These are phyloP conservation scores for Trichoderma harzianum DNA, from an alignment of 2,329 filamentous ascomycete genomes.

Conservation along the genomic window DNA sequence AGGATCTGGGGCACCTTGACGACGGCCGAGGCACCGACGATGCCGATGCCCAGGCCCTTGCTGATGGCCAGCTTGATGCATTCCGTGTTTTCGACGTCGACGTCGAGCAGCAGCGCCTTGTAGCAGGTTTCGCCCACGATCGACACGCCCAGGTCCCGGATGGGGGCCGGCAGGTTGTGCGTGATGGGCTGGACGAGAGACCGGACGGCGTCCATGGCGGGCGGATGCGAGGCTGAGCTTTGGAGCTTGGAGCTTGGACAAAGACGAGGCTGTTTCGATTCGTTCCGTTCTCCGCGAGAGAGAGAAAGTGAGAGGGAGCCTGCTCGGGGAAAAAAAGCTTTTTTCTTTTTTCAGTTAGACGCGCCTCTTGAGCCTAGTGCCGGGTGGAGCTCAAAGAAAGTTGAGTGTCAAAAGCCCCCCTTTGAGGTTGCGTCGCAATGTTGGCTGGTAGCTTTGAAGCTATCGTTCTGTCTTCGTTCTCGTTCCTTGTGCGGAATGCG, in stretches of 20 bases:
- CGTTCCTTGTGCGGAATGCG: background rate
- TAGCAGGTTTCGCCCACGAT: conserved; percentile 85
- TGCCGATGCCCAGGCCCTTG: conserved; percentile 89
- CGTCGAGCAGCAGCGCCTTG: conserved; percentile 76
- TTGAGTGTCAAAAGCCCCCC: background rate
- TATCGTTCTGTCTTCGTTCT: background rate
- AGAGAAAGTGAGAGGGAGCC: background rate
- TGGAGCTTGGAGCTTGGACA: background rate
- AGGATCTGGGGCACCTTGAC: conserved; percentile 97
- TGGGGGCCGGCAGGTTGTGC: conserved; percentile 67
- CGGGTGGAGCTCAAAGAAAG: background rate
- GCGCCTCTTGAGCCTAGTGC: background rate
- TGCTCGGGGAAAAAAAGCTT: background rate
- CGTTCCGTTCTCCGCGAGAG: background rate
- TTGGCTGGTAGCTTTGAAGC: background rate
- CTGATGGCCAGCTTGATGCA: conserved; percentile 89
- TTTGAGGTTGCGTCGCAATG: background rate
- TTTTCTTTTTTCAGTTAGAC: background rate
- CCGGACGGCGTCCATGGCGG: conserved; percentile 58
- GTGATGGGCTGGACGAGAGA: conserved; percentile 66
- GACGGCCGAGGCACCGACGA: conserved; percentile 83
- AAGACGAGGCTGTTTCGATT: background rate
- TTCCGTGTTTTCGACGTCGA: conserved; percentile 70
- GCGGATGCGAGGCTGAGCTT: background rate
- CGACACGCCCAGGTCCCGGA: conserved; percentile 70